phyloP scores from a whole-genome alignment of 2,329 filamentous ascomycete species.

The Teratosphaeria gauchensis region DNA sequence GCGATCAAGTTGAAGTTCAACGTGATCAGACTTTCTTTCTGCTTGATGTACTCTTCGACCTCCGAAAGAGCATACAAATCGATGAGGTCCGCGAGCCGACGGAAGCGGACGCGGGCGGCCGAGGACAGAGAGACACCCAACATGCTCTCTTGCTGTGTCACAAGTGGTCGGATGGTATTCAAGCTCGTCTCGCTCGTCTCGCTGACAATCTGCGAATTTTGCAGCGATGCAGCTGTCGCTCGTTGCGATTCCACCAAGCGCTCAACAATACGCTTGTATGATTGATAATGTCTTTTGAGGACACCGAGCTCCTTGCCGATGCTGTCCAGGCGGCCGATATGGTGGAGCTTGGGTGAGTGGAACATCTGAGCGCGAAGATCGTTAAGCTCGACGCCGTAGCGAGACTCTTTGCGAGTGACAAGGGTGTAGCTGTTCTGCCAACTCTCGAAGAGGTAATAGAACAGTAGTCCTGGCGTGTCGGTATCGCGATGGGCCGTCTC shows the following conservation, averaged over 20 bases:
- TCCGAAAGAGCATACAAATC: conserved; percentile 52
- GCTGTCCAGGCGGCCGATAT: conserved; percentile 46
- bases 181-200: conserved; percentile 12
- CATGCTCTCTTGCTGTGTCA: conserved; percentile 25
- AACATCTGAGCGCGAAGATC: conserved; percentile 45
- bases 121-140: conserved; percentile 37
- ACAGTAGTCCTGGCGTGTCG: conserved; percentile 51
- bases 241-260: conserved; percentile 44
- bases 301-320: conserved; percentile 53
- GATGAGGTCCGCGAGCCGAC: conserved; percentile 49
- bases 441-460: conserved; percentile 60
- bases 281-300: conserved; percentile 51
- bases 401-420: conserved; percentile 39
- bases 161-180: conserved; percentile 17
- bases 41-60: conserved; percentile 54
- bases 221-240: conserved; percentile 33
- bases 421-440: conserved; percentile 52
- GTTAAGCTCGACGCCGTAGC: conserved; percentile 38
- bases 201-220: conserved; percentile 31
- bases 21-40: conserved; percentile 60
- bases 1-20: conserved; percentile 74
- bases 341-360: conserved; percentile 35
- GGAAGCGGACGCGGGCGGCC: conserved; percentile 48
- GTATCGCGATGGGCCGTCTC: conserved; percentile 38
- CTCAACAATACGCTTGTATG: conserved; percentile 51